Evolutionary conservation across 208 protist species (phyloP), one percentile per base, ranked within the genome.

Genomic region (Trypanosomatidae sp.): DNA sequence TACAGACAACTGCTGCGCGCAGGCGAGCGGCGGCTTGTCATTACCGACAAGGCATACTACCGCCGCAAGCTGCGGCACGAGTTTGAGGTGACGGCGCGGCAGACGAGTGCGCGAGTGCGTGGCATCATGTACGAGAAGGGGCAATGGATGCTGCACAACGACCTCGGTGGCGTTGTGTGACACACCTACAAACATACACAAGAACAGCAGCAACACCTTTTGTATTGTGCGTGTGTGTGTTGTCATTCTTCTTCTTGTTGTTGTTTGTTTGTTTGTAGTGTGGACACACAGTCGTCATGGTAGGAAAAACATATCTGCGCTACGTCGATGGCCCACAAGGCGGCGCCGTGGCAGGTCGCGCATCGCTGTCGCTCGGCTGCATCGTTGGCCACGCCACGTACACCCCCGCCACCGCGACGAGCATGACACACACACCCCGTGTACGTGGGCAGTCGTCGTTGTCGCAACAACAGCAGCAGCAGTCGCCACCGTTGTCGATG

Each of bases 61-160:
- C 48, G 59, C 4, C 56, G 53, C 23, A 86, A 84, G 61, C 57
- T 94, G 37, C 70, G 81, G 3, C 61, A 69, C 18, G 85, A 94
- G 64, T 87, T 91, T 56, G 76, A 89, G 54, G 79, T 94, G 33
- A 94, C 80, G 1, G 67, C 85, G 15, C 62, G 77, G 24, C 77
- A 84, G 48, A 91, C 85, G 2, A 89, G 81, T 56, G 72, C 71
- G 8, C 56, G 85, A 3, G 85, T 94, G 53, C 71, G 85, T 2
- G 85, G 85, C 6, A 81, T 91, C 28, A 94, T 94, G 85, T 94
- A 70, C 46, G 85, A 94, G 61, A 83, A 83, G 56, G 85, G 85
- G 0, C 56, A 71, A 2, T 90, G 80, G 79, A 71, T 91, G 69
- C 27, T 78, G 41, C 51, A 69, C 19, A 88, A 90, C 44, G 61